These are phyloP conservation scores for Monosporozyma servazzii DNA, from an alignment of 805 yeast species.

Conservation along the genomic window DNA sequence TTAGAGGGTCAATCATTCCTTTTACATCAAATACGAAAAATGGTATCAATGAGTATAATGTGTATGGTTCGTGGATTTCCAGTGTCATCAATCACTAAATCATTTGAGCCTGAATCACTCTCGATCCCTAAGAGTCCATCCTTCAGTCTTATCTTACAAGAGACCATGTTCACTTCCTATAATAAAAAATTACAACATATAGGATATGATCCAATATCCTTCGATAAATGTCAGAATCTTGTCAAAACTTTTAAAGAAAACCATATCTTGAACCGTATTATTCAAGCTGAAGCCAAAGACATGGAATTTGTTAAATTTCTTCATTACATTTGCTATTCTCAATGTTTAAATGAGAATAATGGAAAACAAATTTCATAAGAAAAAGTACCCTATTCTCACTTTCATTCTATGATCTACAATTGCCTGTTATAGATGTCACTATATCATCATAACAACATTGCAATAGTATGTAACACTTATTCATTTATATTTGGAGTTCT, in stretches of 20 bases:
- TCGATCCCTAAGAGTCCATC: slow-evolving; percentile 91
- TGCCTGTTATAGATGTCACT: not conserved
- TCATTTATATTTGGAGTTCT: not conserved
- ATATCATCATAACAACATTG: not conserved
- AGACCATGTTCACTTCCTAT: slow-evolving; percentile 74
- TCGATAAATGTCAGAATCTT: slow-evolving; percentile 43
- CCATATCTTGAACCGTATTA: slow-evolving; percentile 45
- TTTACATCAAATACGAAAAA: slow-evolving; percentile 90
- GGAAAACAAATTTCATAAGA: not conserved
- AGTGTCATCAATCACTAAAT: slow-evolving; percentile 50
- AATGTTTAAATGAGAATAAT: not conserved
- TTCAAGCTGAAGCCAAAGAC: slow-evolving; percentile 85
- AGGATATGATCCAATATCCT: slow-evolving; percentile 50
- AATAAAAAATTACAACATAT: slow-evolving; percentile 53
- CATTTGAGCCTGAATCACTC: slow-evolving; percentile 47
- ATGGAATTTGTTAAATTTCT: slow-evolving; percentile 37
- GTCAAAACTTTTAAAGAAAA: slow-evolving; percentile 69
- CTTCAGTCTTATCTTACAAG: slow-evolving; percentile 70
- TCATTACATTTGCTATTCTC: not conserved
- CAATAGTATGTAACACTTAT: not conserved
- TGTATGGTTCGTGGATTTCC: slow-evolving; percentile 73
- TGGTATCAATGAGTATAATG: slow-evolving; percentile 83
- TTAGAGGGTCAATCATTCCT: slow-evolving; percentile 93
- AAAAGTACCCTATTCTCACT: not conserved
- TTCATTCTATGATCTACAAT: not conserved